Evolutionary conservation across 495 filamentous ascomycete species (phyloP).

Genomic region (Penicillium ochrochloron): DNA sequence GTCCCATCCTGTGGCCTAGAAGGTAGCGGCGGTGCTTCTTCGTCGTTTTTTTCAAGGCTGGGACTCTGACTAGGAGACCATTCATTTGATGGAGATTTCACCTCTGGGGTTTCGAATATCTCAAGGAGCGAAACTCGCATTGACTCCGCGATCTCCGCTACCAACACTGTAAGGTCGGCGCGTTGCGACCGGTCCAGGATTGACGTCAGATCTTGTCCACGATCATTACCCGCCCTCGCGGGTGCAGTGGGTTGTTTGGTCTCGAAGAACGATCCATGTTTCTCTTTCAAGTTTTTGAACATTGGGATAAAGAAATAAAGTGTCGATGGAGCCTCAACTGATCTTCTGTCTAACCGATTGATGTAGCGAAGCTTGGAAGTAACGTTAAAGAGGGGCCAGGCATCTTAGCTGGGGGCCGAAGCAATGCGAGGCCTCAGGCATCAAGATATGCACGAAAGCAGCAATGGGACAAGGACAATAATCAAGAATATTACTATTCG

Average conservation of each 20-base stretch:
- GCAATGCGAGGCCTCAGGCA: background rate
- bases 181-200: slow-evolving; percentile 55
- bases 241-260: slow-evolving; percentile 32
- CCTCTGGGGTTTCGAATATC: slow-evolving; percentile 41
- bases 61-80: slow-evolving; percentile 14
- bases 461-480: background rate
- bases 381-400: background rate
- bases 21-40: slow-evolving; percentile 23
- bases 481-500: background rate
- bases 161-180: slow-evolving; percentile 52
- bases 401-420: background rate
- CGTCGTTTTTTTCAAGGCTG: slow-evolving; percentile 12
- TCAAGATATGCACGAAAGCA: background rate
- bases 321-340: background rate
- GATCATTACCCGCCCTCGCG: slow-evolving; percentile 30
- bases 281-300: slow-evolving; percentile 49
- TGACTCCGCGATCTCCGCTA: slow-evolving; percentile 46
- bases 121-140: slow-evolving; percentile 50
- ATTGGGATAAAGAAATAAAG: slow-evolving; percentile 24
- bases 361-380: background rate
- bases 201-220: slow-evolving; percentile 52
- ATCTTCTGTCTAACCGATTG: background rate
- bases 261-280: slow-evolving; percentile 41
- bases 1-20: slow-evolving; percentile 21
- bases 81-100: slow-evolving; percentile 11